Conservation (phyloP, 2,329 filamentous ascomycete genomes). For the Aureobasidium sp. region DNA sequence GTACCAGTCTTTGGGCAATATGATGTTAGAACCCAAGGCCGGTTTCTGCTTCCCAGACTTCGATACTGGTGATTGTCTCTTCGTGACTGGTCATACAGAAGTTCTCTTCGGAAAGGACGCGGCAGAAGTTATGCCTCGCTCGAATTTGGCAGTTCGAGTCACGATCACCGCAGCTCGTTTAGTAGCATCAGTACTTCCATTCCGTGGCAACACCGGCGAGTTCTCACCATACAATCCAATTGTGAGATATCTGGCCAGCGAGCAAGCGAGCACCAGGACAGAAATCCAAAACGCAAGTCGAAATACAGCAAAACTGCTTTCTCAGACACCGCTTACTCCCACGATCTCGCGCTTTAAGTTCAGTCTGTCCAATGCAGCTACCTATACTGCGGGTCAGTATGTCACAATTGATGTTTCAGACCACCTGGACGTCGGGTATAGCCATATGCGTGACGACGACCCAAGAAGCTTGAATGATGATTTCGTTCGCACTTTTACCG, state of each 20-base stretch:
- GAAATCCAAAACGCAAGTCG: constrained; percentile 8
- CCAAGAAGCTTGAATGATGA: constrained; percentile 78
- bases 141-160: constrained; percentile 66
- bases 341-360: constrained; percentile 61
- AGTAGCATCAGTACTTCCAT: constrained; percentile 59
- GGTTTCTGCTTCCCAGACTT: constrained; percentile 71
- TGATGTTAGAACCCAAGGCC: constrained; percentile 57
- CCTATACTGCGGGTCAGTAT: constrained; percentile 67
- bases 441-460: constrained; percentile 77
- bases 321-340: constrained; percentile 56
- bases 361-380: constrained; percentile 34
- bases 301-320: constrained; percentile 49
- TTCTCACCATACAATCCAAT: constrained; percentile 74
- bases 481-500: constrained; percentile 74
- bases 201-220: constrained; percentile 54
- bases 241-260: constrained; percentile 56
- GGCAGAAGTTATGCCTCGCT: constrained; percentile 55
- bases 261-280: constrained; percentile 39
- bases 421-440: constrained; percentile 66
- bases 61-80: constrained; percentile 63
- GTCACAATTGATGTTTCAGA: constrained; percentile 65
- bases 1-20: constrained; percentile 78
- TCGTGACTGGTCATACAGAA: constrained; percentile 62
- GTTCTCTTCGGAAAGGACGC: constrained; percentile 61
- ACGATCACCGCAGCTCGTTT: constrained; percentile 55